phyloP scores from a whole-genome alignment of 2,329 filamentous ascomycete species.

The Fusarium nurragi region DNA sequence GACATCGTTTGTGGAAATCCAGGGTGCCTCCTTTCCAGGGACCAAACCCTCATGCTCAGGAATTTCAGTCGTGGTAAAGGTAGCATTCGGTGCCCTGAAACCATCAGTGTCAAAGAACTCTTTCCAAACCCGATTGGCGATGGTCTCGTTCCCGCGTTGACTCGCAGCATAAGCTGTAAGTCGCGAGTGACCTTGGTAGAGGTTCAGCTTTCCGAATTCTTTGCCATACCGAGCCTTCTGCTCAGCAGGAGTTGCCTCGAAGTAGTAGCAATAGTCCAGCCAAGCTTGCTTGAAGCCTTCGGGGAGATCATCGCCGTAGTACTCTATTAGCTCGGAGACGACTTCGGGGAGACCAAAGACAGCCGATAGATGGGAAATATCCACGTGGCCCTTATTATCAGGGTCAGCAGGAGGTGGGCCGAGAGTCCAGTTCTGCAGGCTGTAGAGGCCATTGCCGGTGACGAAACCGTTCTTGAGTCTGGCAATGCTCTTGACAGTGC shows the following conservation, averaged over 20 bases:
- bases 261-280: constrained; percentile 70
- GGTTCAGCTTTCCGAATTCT: constrained; percentile 56
- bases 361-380: constrained; percentile 64
- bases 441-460: constrained; percentile 64
- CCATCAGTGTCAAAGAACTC: constrained; percentile 63
- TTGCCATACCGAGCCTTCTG: constrained; percentile 63
- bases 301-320: constrained; percentile 57
- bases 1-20: constrained; percentile 66
- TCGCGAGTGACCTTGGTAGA: constrained; percentile 67
- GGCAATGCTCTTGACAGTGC: constrained; percentile 61
- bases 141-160: constrained; percentile 55
- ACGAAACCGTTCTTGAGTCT: constrained; percentile 67
- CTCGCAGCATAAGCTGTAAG: constrained; percentile 64
- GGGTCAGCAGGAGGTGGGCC: constrained; percentile 63
- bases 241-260: constrained; percentile 58
- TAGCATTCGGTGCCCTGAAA: constrained; percentile 46
- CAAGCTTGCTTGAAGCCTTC: constrained; percentile 63
- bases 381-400: constrained; percentile 60
- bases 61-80: constrained; percentile 53
- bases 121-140: constrained; percentile 62
- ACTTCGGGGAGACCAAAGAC: constrained; percentile 69
- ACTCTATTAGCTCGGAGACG: constrained; percentile 63
- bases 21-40: constrained; percentile 64
- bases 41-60: constrained; percentile 56
- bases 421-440: constrained; percentile 59